phyloP scores from a whole-genome alignment of 2,329 filamentous ascomycete species.

The Sclerotinia minor region DNA sequence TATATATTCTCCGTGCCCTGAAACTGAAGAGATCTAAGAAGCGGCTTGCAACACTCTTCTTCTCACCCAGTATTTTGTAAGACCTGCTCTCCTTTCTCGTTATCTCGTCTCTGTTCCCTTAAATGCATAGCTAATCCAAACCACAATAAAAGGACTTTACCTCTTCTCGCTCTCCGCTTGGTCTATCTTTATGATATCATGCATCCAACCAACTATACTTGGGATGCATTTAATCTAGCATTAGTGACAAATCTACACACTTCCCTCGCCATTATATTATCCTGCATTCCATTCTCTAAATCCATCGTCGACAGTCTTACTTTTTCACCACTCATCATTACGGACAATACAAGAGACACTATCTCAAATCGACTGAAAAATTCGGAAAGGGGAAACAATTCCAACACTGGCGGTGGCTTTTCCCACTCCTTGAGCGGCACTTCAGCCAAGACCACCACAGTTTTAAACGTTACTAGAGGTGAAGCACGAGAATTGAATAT shows the following conservation, averaged over 20 bases:
- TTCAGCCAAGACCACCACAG: neutral
- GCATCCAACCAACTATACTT: constrained; percentile 7
- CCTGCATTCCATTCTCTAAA: constrained; percentile 25
- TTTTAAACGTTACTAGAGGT: neutral
- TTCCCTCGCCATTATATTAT: constrained; percentile 18
- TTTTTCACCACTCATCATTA: neutral
- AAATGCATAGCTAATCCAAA: neutral
- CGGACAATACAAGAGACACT: neutral
- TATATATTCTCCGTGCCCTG: constrained; percentile 1
- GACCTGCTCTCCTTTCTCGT: neutral
- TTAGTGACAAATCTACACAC: constrained; percentile 6
- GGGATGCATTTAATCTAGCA: constrained; percentile 16
- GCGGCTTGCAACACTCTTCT: neutral
- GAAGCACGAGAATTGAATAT: constrained; percentile 1
- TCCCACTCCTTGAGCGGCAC: neutral
- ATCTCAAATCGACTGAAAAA: neutral
- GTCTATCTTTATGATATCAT: constrained; percentile 3
- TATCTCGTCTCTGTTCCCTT: neutral
- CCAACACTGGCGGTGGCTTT: neutral
- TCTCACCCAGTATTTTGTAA: constrained; percentile 16
- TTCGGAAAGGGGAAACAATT: neutral
- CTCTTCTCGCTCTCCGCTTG: neutral
- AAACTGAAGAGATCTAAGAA: constrained; percentile 6
- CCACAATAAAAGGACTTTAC: neutral
- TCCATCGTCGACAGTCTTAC: constrained; percentile 19